Base-by-base conservation (phyloP, 2,329 filamentous ascomycete species). In the Exophiala sp. region DNA sequence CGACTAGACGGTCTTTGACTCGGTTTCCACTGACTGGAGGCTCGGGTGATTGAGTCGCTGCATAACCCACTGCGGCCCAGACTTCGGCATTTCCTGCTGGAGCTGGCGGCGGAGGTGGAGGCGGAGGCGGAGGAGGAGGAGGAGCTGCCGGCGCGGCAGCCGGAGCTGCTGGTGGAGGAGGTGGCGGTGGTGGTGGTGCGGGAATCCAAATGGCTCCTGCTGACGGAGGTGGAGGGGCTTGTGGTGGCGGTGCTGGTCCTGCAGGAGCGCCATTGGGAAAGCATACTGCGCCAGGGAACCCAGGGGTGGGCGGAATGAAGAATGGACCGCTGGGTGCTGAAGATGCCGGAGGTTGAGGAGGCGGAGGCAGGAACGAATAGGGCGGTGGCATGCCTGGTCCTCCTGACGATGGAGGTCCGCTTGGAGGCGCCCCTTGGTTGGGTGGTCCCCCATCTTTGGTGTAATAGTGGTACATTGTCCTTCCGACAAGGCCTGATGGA, bases 391-490 rank as follows among this genome's bases (percentile, higher is more conserved):
- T 19, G 13, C 38, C 38, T 24, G 22, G 19, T 41, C 38, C 29
- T 19, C 23, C 48, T 19, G 48, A 43, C 4, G 44, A 27, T n/a
- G 48, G 27, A 27, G 52, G 39, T 23, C 37, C 50, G 37, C 54
- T 40, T 7, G 65, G 65, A 45, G 65, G 63, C 14, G 62, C 54
- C 3, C 63, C 64, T 34, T 61, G 59, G 48, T 63, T 62, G 13
- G 66, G 66, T 44, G 63, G 60, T 10, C 59, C 51, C 3, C 63
- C 65, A 46, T 64, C 62, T 18, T 58, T 52, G 10, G 64, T 67
- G 14, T 64, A 52, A 49, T 63, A 65, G 22, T 52, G 49, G 40
- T 60, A 58, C 11, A 37, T 23, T 13, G 52, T 56, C 46, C 52
- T 59, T 22, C 55, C 56, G 21, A 55, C 50, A 24, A 59, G 41